Conservation (phyloP, 1,284 basidiomycete genomes). For the Anthracocystis walkeri region DNA sequence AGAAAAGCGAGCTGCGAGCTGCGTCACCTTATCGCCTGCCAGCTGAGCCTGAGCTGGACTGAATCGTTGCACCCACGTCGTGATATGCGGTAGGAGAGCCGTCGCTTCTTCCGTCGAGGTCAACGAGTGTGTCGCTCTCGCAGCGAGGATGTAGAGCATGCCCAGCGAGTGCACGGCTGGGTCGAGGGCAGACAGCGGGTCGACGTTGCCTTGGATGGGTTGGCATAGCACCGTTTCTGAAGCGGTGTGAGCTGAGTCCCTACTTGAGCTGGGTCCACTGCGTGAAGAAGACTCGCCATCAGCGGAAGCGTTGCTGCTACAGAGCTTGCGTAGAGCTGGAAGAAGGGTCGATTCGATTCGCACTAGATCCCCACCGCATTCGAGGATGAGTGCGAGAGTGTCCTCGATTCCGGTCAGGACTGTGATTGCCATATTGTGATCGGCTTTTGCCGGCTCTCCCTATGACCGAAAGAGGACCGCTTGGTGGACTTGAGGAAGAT, state of each 20-base stretch:
- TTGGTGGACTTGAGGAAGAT: background rate
- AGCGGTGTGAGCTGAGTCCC: background rate
- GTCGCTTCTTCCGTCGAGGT: slow-evolving; percentile 15
- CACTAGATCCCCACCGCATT: slow-evolving; percentile 24
- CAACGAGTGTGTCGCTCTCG: slow-evolving; percentile 17
- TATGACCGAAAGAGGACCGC: background rate
- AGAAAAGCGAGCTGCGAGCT: slow-evolving; percentile 24
- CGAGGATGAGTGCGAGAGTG: slow-evolving; percentile 46
- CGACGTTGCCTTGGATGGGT: slow-evolving; percentile 31
- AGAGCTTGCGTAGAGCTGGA: slow-evolving; percentile 41
- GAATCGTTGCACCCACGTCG: slow-evolving; percentile 27
- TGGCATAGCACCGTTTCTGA: slow-evolving; percentile 28
- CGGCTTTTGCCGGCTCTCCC: background rate
- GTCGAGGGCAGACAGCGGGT: slow-evolving; percentile 44
- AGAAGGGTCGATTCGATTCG: slow-evolving; percentile 34
- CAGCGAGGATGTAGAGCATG: slow-evolving; percentile 53
- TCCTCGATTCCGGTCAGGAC: slow-evolving; percentile 48
- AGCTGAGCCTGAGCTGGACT: slow-evolving; percentile 23
- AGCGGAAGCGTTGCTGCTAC: slow-evolving; percentile 9
- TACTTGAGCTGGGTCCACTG: slow-evolving; percentile 16
- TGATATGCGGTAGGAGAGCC: slow-evolving; percentile 31
- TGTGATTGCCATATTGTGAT: slow-evolving; percentile 24
- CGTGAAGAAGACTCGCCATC: slow-evolving; percentile 20
- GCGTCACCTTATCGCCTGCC: slow-evolving; percentile 36
- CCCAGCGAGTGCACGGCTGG: slow-evolving; percentile 43